Percentiles rank a stretch among this genome's conserved stretches.
Evolutionary conservation across 1,284 basidiomycete genomes (phyloP).

Genomic region (Puccinia polysora): DNA sequence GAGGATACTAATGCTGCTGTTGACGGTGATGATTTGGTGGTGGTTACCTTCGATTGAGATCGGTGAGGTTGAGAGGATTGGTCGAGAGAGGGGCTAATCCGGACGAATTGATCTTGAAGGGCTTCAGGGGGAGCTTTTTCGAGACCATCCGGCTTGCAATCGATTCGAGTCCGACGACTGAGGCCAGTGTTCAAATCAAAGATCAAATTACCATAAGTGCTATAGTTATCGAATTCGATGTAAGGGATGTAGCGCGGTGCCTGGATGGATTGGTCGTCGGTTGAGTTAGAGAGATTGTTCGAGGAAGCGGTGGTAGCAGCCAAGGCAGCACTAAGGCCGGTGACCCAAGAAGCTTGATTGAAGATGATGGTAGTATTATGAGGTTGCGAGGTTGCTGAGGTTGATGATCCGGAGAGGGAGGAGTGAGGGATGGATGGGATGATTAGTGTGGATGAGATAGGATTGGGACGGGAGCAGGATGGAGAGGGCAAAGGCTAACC

Average conservation of each 20-base stretch:
- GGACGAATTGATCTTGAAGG: slow-evolving; percentile 25
- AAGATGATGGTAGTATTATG: slow-evolving; percentile 36
- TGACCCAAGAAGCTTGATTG: slow-evolving; percentile 31
- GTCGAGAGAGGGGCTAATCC: slow-evolving; percentile 8
- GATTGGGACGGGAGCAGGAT: background rate
- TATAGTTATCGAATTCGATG: slow-evolving; percentile 32
- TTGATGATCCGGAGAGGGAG: slow-evolving; percentile 12
- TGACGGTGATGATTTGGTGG: background rate
- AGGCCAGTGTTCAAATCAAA: slow-evolving; percentile 32
- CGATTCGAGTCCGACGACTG: slow-evolving; percentile 5
- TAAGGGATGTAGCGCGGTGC: slow-evolving; percentile 27
- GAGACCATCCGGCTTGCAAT: slow-evolving; percentile 34
- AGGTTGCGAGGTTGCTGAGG: slow-evolving; percentile 5
- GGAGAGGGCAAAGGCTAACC: slow-evolving; percentile 4
- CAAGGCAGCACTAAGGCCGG: slow-evolving; percentile 28
- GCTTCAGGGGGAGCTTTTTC: slow-evolving; percentile 39
- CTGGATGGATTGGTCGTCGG: slow-evolving; percentile 15
- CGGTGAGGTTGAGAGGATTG: background rate
- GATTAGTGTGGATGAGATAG: background rate
- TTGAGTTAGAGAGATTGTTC: slow-evolving; percentile 11
- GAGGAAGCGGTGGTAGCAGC: slow-evolving; percentile 1
- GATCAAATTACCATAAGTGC: slow-evolving; percentile 26
- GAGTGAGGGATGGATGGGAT: background rate
- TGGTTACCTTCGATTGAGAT: slow-evolving; percentile 4
- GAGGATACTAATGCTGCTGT: too few relatives aligned